Conservation (phyloP, 2,329 filamentous ascomycete species). For the Lachnellula subtilissima region DNA sequence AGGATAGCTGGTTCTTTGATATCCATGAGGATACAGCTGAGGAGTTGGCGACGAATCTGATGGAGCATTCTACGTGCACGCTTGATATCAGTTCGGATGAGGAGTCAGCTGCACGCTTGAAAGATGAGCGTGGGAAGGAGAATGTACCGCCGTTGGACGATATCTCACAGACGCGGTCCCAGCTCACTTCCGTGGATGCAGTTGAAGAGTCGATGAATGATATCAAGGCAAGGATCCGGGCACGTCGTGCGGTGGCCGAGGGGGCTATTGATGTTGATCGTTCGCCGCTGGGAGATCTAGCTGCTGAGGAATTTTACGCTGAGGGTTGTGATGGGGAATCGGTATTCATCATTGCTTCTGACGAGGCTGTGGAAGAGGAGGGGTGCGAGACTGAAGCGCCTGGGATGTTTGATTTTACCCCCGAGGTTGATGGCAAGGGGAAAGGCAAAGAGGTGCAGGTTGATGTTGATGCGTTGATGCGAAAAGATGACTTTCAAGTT, state of each 20-base stretch:
- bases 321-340: slow-evolving; percentile 60
- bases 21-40: slow-evolving; percentile 91
- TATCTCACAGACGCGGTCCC: slow-evolving; percentile 49
- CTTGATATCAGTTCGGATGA: slow-evolving; percentile 90
- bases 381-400: background rate
- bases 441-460: slow-evolving; percentile 27
- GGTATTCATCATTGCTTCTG: slow-evolving; percentile 56
- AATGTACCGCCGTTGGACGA: slow-evolving; percentile 77
- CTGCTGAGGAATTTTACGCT: slow-evolving; percentile 62
- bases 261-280: slow-evolving; percentile 62
- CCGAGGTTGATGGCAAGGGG: slow-evolving; percentile 24
- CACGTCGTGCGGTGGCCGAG: slow-evolving; percentile 36
- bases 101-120: slow-evolving; percentile 50
- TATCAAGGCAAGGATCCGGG: slow-evolving; percentile 30
- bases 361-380: slow-evolving; percentile 25
- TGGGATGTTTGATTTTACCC: slow-evolving; percentile 24
- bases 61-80: slow-evolving; percentile 83
- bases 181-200: slow-evolving; percentile 16
- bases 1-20: slow-evolving; percentile 80
- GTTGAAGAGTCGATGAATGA: slow-evolving; percentile 27
- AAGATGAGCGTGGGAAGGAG: slow-evolving; percentile 76
- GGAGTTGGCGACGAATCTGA: slow-evolving; percentile 85
- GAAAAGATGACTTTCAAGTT: slow-evolving; percentile 33
- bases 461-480: slow-evolving; percentile 36
- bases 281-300: slow-evolving; percentile 61